Evolutionary conservation across 2,329 filamentous ascomycete genomes (phyloP).

Genomic region (Talaromyces marneffei): DNA sequence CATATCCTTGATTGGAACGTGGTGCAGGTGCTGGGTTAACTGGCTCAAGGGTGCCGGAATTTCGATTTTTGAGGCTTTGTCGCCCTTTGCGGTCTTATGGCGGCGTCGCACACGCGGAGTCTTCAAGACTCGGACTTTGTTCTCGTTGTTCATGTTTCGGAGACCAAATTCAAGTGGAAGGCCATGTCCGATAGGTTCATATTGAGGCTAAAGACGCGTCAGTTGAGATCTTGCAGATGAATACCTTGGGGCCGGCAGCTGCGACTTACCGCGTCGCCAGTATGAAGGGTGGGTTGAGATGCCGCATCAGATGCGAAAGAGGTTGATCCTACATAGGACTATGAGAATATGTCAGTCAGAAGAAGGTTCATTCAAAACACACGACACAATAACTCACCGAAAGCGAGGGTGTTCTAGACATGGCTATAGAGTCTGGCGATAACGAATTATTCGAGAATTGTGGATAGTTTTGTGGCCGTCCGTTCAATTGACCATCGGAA

Average conservation of each 20-base stretch:
- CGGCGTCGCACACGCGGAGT: conserved; percentile 18
- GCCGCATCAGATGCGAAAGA: not conserved
- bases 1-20: conserved; percentile 68
- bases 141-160: conserved; percentile 10
- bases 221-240: not conserved
- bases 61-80: conserved; percentile 11
- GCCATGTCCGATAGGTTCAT: not conserved
- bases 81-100: conserved; percentile 13
- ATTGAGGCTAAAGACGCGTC: not conserved
- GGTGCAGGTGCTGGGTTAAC: conserved; percentile 18
- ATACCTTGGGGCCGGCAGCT: not conserved
- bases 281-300: not conserved
- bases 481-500: not conserved
- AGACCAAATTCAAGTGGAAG: not conserved
- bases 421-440: not conserved
- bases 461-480: not conserved
- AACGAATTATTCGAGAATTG: not conserved
- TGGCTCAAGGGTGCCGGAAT: conserved; percentile 20
- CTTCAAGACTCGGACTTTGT: conserved; percentile 18
- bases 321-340: conserved; percentile 1
- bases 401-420: not conserved
- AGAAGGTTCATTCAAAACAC: not conserved
- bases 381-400: not conserved
- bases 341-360: not conserved
- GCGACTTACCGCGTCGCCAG: conserved; percentile 9